Percentiles rank a stretch among this genome's conserved stretches.
These are phyloP conservation scores for Pyrenophora teres DNA, from an alignment of 2,329 filamentous ascomycete genomes.

Conservation along the genomic window DNA sequence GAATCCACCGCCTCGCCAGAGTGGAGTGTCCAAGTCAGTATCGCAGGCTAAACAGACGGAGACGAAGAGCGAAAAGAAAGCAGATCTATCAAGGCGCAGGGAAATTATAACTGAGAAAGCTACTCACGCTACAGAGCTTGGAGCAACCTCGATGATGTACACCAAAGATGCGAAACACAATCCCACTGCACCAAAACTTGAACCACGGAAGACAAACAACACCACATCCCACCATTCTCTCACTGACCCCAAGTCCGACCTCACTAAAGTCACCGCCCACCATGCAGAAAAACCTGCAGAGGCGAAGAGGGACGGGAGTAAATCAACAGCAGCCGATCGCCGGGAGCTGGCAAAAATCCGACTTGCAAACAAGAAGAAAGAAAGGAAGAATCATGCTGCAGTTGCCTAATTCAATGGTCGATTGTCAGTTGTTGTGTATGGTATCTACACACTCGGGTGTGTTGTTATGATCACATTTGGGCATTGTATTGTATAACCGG, in stretches of 20 bases:
- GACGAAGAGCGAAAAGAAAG: slow-evolving; percentile 7
- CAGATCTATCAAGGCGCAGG: neutral
- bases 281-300: slow-evolving; percentile 31
- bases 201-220: slow-evolving; percentile 1
- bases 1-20: slow-evolving; percentile 26
- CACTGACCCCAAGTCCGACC: slow-evolving; percentile 27
- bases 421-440: neutral
- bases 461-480: neutral
- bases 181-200: neutral
- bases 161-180: slow-evolving; percentile 2
- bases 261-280: slow-evolving; percentile 29
- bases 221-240: slow-evolving; percentile 4
- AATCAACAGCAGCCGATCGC: slow-evolving; percentile 28
- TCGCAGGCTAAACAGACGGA: slow-evolving; percentile 16
- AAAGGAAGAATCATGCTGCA: slow-evolving; percentile 26
- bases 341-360: slow-evolving; percentile 35
- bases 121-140: slow-evolving; percentile 4
- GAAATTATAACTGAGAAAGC: slow-evolving; percentile 1
- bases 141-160: slow-evolving; percentile 5
- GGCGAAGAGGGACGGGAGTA: slow-evolving; percentile 23
- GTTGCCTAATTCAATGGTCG: neutral
- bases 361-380: slow-evolving; percentile 34
- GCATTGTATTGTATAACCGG: neutral
- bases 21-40: slow-evolving; percentile 23
- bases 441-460: neutral